Percentiles rank a stretch among this genome's conserved stretches.
These are phyloP conservation scores for Hyaloscypha finlandica DNA, from an alignment of 495 filamentous ascomycete species.

Conservation along the genomic window DNA sequence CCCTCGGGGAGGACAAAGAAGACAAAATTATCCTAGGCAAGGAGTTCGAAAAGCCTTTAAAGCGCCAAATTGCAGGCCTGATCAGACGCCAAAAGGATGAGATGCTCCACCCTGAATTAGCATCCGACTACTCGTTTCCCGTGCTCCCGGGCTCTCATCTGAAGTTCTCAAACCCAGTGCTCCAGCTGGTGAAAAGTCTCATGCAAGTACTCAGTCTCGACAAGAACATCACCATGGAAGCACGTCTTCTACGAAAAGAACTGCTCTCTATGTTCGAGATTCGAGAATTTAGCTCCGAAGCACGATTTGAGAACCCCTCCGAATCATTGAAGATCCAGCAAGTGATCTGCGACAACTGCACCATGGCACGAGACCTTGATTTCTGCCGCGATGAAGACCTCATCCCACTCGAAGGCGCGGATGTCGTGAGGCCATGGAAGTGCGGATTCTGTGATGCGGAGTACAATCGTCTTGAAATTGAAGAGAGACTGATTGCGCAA, in stretches of 20 bases:
- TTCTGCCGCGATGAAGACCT: slow-evolving; percentile 91
- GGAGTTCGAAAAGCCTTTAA: slow-evolving; percentile 82
- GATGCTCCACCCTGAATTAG: slow-evolving; percentile 85
- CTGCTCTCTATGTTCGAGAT: slow-evolving; percentile 88
- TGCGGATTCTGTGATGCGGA: slow-evolving; percentile 77
- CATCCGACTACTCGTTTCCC: slow-evolving; percentile 86
- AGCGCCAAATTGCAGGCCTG: slow-evolving; percentile 79
- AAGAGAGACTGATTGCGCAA: slow-evolving; percentile 78
- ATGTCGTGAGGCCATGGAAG: slow-evolving; percentile 61
- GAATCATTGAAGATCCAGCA: slow-evolving; percentile 70
- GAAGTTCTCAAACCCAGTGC: slow-evolving; percentile 68
- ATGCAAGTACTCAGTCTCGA: slow-evolving; percentile 90
- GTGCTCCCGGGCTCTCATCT: slow-evolving; percentile 76
- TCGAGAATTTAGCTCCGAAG: slow-evolving; percentile 88
- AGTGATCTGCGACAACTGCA: slow-evolving; percentile 84
- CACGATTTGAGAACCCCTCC: slow-evolving; percentile 83
- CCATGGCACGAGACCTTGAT: slow-evolving; percentile 84
- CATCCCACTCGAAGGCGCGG: slow-evolving; percentile 52
- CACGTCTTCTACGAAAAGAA: slow-evolving; percentile 82
- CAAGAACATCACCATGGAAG: slow-evolving; percentile 83
- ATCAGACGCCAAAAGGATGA: slow-evolving; percentile 84
- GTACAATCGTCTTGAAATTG: slow-evolving; percentile 73
- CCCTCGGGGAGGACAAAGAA: slow-evolving; percentile 56
- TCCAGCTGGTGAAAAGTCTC: slow-evolving; percentile 87
- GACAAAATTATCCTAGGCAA: slow-evolving; percentile 68